Evolutionary conservation across 116 monocot species (phyloP).

Genomic region (Cymodocea nodosa): DNA sequence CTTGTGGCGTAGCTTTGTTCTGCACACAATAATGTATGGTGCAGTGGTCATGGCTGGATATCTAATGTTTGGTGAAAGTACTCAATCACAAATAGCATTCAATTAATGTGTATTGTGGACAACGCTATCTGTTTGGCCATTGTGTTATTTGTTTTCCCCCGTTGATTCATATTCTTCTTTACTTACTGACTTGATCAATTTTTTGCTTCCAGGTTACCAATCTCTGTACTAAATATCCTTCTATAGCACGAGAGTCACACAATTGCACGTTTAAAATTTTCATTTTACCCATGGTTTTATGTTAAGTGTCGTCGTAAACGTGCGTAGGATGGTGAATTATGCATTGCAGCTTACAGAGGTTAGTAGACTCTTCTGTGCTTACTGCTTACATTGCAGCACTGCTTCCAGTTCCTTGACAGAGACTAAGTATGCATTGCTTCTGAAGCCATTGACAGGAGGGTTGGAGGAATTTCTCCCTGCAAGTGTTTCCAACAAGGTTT

Average conservation of each 20-base stretch:
- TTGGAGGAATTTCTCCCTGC: conserved; percentile 69
- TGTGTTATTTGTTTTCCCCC: not conserved
- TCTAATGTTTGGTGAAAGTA: conserved; percentile 74
- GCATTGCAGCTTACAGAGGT: too few species aligned
- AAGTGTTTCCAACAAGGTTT: conserved; percentile 10
- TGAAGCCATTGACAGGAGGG: conserved; percentile 76
- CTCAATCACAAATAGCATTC: conserved; percentile 73
- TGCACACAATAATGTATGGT: conserved; percentile 77
- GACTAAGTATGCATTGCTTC: conserved; percentile 62
- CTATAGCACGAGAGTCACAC: not conserved
- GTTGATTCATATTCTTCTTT: too few species aligned
- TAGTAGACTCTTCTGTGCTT: not conserved
- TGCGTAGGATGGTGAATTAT: too few species aligned
- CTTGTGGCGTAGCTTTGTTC: conserved; percentile 38
- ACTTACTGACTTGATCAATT: conserved; percentile 4
- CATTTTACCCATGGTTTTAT: not conserved
- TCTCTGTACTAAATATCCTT: conserved; percentile 95
- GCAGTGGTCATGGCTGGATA: conserved; percentile 53
- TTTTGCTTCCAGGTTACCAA: conserved; percentile 68
- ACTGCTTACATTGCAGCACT: not conserved
- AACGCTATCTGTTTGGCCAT: conserved; percentile 32
- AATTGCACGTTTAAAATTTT: not conserved
- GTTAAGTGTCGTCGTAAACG: not conserved
- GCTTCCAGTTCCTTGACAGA: not conserved
- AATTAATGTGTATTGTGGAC: conserved; percentile 88